phyloP scores from a whole-genome alignment of 139 green algal species.

The Tetradesmus obliquus region DNA sequence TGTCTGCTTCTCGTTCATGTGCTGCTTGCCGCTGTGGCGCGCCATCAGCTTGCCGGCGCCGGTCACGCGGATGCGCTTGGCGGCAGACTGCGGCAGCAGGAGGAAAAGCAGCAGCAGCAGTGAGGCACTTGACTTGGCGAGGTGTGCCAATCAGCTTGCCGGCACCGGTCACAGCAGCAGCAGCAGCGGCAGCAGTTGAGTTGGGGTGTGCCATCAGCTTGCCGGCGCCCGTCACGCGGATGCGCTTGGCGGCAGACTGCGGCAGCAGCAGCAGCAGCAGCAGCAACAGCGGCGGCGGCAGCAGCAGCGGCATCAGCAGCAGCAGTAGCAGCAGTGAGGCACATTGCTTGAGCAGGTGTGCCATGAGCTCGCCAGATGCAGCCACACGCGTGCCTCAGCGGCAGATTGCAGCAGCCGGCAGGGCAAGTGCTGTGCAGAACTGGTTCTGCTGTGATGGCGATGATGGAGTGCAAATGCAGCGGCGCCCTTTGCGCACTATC shows the following conservation, averaged over 20 bases:
- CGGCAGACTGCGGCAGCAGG: constrained; percentile 66
- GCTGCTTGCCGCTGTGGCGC: constrained; percentile 84
- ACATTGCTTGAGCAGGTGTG: too few species aligned
- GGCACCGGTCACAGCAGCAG: too few species aligned
- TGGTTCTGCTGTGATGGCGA: too few species aligned
- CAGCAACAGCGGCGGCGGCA: neutral
- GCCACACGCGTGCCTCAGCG: too few species aligned
- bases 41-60: constrained; percentile 84
- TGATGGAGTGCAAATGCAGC: too few species aligned
- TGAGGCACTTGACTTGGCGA: neutral
- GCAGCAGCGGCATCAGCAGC: too few species aligned
- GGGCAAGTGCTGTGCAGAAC: too few species aligned
- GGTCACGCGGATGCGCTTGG: constrained; percentile 91
- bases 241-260: constrained; percentile 89
- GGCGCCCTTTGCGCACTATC: too few species aligned
- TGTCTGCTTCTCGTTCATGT: constrained; percentile 92
- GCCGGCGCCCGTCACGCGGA: constrained; percentile 84
- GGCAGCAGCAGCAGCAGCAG: neutral
- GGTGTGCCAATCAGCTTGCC: too few species aligned
- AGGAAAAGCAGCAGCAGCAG: neutral
- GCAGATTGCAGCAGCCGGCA: too few species aligned
- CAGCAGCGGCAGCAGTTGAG: too few species aligned
- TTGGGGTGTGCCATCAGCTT: constrained; percentile 82
- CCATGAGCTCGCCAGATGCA: too few species aligned
- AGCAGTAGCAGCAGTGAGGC: neutral